Evolutionary conservation across 1,284 basidiomycete species (phyloP).

Genomic region (Apiotrichum gracile): DNA sequence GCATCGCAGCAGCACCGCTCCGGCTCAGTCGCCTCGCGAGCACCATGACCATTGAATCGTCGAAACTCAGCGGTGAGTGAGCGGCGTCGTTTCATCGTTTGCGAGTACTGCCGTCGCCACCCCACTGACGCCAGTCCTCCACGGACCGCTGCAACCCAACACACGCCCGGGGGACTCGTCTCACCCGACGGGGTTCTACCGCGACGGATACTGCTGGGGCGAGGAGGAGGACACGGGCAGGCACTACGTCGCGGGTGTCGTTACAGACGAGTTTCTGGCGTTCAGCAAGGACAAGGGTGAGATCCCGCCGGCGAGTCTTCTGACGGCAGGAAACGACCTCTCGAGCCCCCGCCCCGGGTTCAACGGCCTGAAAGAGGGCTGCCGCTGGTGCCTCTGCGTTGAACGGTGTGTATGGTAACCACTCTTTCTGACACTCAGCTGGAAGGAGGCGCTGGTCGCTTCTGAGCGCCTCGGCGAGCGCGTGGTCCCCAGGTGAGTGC

Average conservation of each 20-base stretch:
- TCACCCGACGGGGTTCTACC: conserved; percentile 38
- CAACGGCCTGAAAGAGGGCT: conserved; percentile 38
- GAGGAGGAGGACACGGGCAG: conserved; percentile 29
- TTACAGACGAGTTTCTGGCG: conserved; percentile 40
- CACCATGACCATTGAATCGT: conserved; percentile 32
- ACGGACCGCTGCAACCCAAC: conserved; percentile 34
- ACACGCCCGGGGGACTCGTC: conserved; percentile 28
- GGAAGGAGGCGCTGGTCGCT: conserved; percentile 44
- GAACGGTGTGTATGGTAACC: conserved; percentile 21
- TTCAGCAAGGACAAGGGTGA: conserved; percentile 37
- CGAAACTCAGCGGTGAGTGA: conserved; percentile 32
- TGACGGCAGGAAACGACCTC: conserved; percentile 45
- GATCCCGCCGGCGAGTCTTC: conserved; percentile 9
- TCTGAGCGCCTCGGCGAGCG: conserved; percentile 33
- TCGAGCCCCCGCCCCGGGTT: conserved; percentile 33
- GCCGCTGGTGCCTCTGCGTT: conserved; percentile 46
- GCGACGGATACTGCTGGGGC: conserved; percentile 44
- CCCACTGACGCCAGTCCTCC: conserved; percentile 23
- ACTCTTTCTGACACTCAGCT: conserved; percentile 17
- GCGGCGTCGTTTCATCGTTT: background rate
- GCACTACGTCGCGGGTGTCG: conserved; percentile 41
- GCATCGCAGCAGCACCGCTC: too few species aligned
- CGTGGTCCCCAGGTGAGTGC: conserved; percentile 38
- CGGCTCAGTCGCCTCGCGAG: too few species aligned
- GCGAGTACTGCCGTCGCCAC: background rate